Conservation (phyloP, 139 green algal species). For the Deuterostichococcus epilithicus region DNA sequence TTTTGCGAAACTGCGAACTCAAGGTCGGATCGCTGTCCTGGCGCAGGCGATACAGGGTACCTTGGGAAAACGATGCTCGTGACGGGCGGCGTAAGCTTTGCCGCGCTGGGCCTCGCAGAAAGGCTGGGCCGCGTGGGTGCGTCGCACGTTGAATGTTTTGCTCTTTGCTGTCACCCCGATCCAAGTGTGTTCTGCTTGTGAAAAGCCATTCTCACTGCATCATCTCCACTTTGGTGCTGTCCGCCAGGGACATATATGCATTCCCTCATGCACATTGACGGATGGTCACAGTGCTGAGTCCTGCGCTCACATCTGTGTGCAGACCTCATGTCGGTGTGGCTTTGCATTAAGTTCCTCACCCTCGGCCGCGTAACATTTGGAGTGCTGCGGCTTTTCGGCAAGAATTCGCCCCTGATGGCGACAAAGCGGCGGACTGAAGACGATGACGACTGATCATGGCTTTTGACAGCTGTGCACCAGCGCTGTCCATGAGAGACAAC, state of each 20-base stretch:
- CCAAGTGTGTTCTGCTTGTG: not conserved
- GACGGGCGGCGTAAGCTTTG: not conserved
- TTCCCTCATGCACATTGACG: no score
- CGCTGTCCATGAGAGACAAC: no score
- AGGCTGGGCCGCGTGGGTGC: not conserved
- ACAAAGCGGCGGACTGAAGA: not conserved
- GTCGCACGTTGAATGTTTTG: not conserved
- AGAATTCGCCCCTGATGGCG: not conserved
- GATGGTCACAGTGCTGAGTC: no score
- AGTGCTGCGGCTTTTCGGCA: not conserved
- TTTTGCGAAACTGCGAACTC: no score
- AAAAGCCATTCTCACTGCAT: not conserved
- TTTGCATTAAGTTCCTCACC: conserved; percentile 15
- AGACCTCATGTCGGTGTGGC: not conserved
- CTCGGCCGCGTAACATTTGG: not conserved
- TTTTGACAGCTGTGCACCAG: no score
- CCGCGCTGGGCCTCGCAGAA: not conserved
- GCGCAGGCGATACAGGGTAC: not conserved
- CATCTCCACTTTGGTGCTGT: no score
- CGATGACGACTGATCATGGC: not conserved
- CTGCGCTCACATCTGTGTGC: no score
- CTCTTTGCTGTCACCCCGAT: not conserved
- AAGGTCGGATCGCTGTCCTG: no score
- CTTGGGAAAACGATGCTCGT: not conserved
- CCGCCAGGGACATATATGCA: no score